Percentiles rank a stretch among this genome's conserved stretches.
Evolutionary conservation across 441 rosid species (phyloP).

Genomic region (Aquilaria agallochum): DNA sequence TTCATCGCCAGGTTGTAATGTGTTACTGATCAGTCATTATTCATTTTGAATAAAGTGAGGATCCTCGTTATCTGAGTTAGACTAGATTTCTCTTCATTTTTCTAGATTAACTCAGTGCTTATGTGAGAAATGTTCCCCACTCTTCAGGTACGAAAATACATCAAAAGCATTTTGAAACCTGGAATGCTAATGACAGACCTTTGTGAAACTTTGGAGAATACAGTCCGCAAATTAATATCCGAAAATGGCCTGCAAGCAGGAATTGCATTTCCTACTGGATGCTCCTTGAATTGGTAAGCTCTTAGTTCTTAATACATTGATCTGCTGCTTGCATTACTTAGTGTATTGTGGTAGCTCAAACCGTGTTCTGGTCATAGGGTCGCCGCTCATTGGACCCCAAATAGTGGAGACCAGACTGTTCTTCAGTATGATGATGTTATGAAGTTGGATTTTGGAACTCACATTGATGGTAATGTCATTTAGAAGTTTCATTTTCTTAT

Average conservation of each 20-base stretch:
- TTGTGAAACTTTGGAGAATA: slow-evolving; percentile 87
- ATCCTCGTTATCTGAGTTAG: not conserved
- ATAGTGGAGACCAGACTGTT: slow-evolving; percentile 91
- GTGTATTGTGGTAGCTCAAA: slow-evolving; percentile 12
- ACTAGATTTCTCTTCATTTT: not conserved
- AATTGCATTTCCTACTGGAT: slow-evolving; percentile 99
- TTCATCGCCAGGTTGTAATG: slow-evolving; percentile 80
- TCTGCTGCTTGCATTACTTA: slow-evolving; percentile 3
- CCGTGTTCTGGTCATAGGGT: slow-evolving; percentile 46
- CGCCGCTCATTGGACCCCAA: slow-evolving; percentile 99
- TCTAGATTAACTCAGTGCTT: slow-evolving; percentile 2
- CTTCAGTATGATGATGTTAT: slow-evolving; percentile 97
- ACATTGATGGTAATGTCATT: slow-evolving; percentile 66
- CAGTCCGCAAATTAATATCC: slow-evolving; percentile 82
- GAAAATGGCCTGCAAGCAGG: slow-evolving; percentile 97
- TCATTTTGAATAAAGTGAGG: slow-evolving; percentile 7
- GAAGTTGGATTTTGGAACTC: slow-evolving; percentile 98
- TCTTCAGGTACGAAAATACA: slow-evolving; percentile 75
- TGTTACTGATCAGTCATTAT: not conserved
- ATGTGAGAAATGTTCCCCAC: slow-evolving; percentile 13
- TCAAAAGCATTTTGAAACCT: slow-evolving; percentile 76
- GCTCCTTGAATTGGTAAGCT: slow-evolving; percentile 85
- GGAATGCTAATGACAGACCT: slow-evolving; percentile 96
- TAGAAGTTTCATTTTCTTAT: slow-evolving; percentile 1
- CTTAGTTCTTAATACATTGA: slow-evolving; percentile 2